Base-by-base conservation (phyloP, 768 basidiomycete genomes). In the Gautieria morchelliformis region DNA sequence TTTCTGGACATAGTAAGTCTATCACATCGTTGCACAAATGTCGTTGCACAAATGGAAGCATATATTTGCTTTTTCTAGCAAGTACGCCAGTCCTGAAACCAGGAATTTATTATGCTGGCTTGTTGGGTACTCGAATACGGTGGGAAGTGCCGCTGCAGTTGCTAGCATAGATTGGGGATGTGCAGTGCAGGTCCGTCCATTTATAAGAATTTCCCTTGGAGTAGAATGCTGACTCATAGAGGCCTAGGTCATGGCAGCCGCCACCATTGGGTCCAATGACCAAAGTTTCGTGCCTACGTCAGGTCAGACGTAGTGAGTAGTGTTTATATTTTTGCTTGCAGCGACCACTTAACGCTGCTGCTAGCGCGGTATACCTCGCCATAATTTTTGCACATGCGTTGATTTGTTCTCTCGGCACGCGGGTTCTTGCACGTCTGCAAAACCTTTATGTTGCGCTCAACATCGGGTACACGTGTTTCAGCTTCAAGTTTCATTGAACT, bases 361-460 rank as follows among this genome's bases (percentile, higher is more conserved):
- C 42, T 49, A 88, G 87, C 58, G 87, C 80, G 3, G 77, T 89
- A 5, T 91, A 82, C 61, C 72, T 72, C 20, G 84, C 75, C 5
- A 68, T 91, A 52, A 63, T 90, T 12, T 53, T 85, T 20, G 72
- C 78, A 2, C 85, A 90, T 64, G 85, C 76, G 0, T 58, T 82
- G 1, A 65, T 86, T 24, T 89, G 86, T 62, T 84, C 84, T 60
- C 72, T 89, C 14, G 85, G 80, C 15, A 87, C 87, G 1, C 66
- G 73, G 9, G 52, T 83, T 32, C 72, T 91, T 17, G 88, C 88
- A 1, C 74, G 86, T 30, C 63, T 90, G 15, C 89, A 91, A 66
- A 82, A 76, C 19, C 67, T 85, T 9, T 90, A 85, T 62, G 79
- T 89, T 20, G 61, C 79, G n/a, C 72, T 90, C 42, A 90, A 90